Evolutionary conservation across 331 rosid genomes (phyloP), one percentile per base, ranked within the genome.

Genomic region (Spiraea crenata): DNA sequence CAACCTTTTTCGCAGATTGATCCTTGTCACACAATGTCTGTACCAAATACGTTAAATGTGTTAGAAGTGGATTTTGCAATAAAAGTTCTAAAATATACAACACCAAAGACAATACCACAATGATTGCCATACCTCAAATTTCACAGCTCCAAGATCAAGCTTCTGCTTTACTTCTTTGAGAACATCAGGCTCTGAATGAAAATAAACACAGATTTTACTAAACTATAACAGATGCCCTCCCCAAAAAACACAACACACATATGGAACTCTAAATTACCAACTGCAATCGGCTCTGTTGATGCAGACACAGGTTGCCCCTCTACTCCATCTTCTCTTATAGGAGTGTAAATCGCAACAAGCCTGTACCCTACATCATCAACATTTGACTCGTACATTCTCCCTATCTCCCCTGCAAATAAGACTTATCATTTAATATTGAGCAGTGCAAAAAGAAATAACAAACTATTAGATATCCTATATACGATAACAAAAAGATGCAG

Each of bases 301-400:
- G 95, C 96, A 59, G 98, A 95, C 65, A 88, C 78, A 71, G 99
- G 86, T 65, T 83, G 89, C 41, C 98, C 99, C 84, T 95, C 99
- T 54, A 91, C 78, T 49, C 96, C 99, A 73, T 95, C 98, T 61
- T 91, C 99, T 86, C 99, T 91, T 42, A 91, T 80, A 19, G 99
- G 99, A 78, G 99, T 91, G 78, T 95, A 95, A 67, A 95, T 71
- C 74, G 90, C 98, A 71, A 91, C 99, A 70, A 95, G 74, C 82
- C 99, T 88, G 81, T 95, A 95, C 52, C 98, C 97, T 46, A 95
- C 98, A 56, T 95, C 99, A 60, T 95, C 99, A 45, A 95, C 99
- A 73, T 89, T 95, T 42, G 99, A 90, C 82, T 95, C 99, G 73
- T 95, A 95, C 96, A 89, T 91, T 80, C 90, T 85, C 77, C 88